phyloP scores from a whole-genome alignment of 495 filamentous ascomycete genomes.

The Penicillium parvum region DNA sequence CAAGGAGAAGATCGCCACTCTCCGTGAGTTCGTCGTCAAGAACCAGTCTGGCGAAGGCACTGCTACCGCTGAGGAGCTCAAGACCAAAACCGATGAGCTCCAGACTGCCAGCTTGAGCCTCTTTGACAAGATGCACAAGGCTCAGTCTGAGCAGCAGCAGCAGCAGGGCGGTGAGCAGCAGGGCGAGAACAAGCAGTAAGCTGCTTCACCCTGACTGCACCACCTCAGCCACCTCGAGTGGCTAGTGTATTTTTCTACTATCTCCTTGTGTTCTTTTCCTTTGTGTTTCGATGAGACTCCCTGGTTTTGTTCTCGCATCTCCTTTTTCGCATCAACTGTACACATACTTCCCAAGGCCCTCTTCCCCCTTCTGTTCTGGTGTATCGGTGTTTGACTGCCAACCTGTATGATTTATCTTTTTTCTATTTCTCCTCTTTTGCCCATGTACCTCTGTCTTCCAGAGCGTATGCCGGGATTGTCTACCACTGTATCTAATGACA shows the following conservation, averaged over 20 bases:
- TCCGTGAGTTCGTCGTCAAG: slow-evolving; percentile 90
- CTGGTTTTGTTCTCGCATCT: slow-evolving; percentile 23
- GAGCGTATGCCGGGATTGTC: slow-evolving; percentile 31
- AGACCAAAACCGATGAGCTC: slow-evolving; percentile 97
- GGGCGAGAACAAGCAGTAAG: slow-evolving; percentile 84
- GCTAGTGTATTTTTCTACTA: slow-evolving; percentile 29
- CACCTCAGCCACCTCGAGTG: slow-evolving; percentile 5
- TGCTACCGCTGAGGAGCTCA: slow-evolving; percentile 83
- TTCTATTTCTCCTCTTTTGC: slow-evolving; percentile 29
- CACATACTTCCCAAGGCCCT: slow-evolving; percentile 34
- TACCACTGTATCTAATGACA: slow-evolving; percentile 47
- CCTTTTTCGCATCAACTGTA: slow-evolving; percentile 39
- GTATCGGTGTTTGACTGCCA: slow-evolving; percentile 38
- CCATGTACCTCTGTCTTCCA: slow-evolving; percentile 28
- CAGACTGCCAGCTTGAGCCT: slow-evolving; percentile 92
- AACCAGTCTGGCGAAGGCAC: slow-evolving; percentile 87
- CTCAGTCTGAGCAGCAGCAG: slow-evolving; percentile 67
- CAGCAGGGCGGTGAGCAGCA: slow-evolving; percentile 50
- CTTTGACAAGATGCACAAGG: slow-evolving; percentile 99
- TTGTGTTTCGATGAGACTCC: slow-evolving; percentile 26
- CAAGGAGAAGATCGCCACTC: slow-evolving; percentile 83
- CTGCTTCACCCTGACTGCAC: slow-evolving; percentile 8
- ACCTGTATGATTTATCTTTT: slow-evolving; percentile 26
- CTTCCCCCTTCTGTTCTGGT: slow-evolving; percentile 31
- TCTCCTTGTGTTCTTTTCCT: slow-evolving; percentile 18